phyloP scores from a whole-genome alignment of 768 basidiomycete genomes.

The Amanita subjunquillea region DNA sequence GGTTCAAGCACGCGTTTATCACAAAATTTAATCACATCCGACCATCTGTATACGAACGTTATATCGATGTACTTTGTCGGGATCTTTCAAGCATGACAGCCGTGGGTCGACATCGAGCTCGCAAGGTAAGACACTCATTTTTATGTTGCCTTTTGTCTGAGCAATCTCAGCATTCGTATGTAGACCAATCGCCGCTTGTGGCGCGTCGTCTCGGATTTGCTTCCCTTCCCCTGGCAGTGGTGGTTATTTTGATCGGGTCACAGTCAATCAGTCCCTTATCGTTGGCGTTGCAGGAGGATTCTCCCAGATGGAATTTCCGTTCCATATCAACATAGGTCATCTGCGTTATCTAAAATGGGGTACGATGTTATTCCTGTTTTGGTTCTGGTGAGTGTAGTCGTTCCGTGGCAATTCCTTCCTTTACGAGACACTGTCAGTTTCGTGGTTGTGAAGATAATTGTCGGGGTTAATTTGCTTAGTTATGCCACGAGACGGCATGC shows the following conservation, averaged over 20 bases:
- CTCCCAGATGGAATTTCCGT: conserved; percentile 26
- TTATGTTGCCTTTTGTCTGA: conserved; percentile 1
- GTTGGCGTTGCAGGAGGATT: conserved; percentile 19
- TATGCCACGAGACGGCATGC: conserved; percentile 68
- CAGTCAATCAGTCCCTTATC: conserved; percentile 61
- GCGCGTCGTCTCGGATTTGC: conserved; percentile 92
- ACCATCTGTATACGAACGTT: conserved; percentile 89
- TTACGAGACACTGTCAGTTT: conserved; percentile 33
- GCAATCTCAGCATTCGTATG: conserved; percentile 64
- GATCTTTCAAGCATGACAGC: conserved; percentile 79
- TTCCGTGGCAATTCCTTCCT: background rate
- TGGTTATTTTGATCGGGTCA: conserved; percentile 66
- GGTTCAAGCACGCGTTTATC: conserved; percentile 99
- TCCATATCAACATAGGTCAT: conserved; percentile 36
- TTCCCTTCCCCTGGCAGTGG: conserved; percentile 80
- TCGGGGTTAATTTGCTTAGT: conserved; percentile 79
- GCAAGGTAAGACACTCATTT: conserved; percentile 41
- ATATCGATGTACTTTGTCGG: conserved; percentile 89
- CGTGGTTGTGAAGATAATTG: conserved; percentile 83
- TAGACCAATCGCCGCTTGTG: conserved; percentile 93
- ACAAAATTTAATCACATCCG: conserved; percentile 99
- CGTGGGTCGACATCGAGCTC: conserved; percentile 51
- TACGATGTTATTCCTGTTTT: conserved; percentile 56
- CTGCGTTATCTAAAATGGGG: conserved; percentile 54
- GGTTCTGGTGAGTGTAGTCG: conserved; percentile 67